Conservation (phyloP, 371 early-diverging fungal genomes). For the Lichtheimia corymbifera region DNA sequence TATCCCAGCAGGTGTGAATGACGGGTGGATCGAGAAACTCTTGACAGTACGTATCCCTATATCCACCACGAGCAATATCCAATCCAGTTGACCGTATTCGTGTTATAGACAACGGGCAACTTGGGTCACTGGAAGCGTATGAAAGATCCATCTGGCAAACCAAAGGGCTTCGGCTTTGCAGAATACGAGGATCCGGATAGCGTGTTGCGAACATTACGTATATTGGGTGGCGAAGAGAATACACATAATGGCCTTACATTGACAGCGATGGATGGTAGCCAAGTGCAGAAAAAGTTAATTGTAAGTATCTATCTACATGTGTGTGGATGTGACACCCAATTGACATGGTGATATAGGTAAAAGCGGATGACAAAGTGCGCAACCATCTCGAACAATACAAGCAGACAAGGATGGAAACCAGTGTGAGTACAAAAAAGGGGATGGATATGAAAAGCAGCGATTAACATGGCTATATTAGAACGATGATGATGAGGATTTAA, state of each 20-base stretch:
- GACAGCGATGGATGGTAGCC: slow-evolving; percentile 61
- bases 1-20: slow-evolving; percentile 73
- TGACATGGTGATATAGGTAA: slow-evolving; percentile 36
- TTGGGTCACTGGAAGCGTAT: slow-evolving; percentile 76
- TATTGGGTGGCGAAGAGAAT: slow-evolving; percentile 69
- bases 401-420: slow-evolving; percentile 34
- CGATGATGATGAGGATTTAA: slow-evolving; percentile 13
- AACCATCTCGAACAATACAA: slow-evolving; percentile 63
- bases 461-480: neutral
- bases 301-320: slow-evolving; percentile 26
- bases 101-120: slow-evolving; percentile 60
- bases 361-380: slow-evolving; percentile 74
- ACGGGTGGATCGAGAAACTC: slow-evolving; percentile 71
- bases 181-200: slow-evolving; percentile 74
- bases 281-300: slow-evolving; percentile 59
- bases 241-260: slow-evolving; percentile 47
- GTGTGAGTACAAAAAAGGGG: slow-evolving; percentile 6
- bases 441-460: slow-evolving; percentile 12
- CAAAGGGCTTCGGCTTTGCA: slow-evolving; percentile 83
- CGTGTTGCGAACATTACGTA: slow-evolving; percentile 67
- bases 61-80: neutral
- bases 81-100: neutral
- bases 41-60: slow-evolving; percentile 51
- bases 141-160: slow-evolving; percentile 65
- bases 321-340: neutral